Base-by-base conservation (phyloP, 1,284 basidiomycete genomes). In the Phaffia rhodozyma region DNA sequence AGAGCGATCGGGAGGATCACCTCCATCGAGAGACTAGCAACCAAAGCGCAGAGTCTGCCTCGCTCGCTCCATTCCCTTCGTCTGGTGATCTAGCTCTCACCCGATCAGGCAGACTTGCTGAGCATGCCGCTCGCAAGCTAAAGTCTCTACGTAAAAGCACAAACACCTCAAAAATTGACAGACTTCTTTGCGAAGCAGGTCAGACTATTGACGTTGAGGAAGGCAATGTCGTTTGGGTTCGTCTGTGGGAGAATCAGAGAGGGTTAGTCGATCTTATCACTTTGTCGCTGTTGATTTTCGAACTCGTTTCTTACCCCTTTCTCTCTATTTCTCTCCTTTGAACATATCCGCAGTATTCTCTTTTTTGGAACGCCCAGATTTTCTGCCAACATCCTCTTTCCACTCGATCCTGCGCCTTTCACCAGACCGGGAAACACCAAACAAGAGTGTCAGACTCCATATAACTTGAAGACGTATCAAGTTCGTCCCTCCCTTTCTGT, bases 361-460 rank as follows among this genome's bases (percentile, higher is more conserved):
- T 63, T 75, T 25, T 69, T 72, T 9, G 76, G 76, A 20, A 74
- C 70, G 60, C 70, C 74, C 1, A 71, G 73, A 67, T 77, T 75
- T 65, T 75, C 75, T 1, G 69, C 71, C 1, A 60, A 67, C 23
- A 67, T 70, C 1, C 70, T 77, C 7, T 70, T 76, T 5, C 76
- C 76, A 0, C 60, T 69, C 16, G 76, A 77, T 59, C 76, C 76
- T 0, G 71, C 72, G 6, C 56, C 72, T 1, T 77, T 69, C 66
- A 76, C 75, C 13, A 62, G 49, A 52, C 63, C 50, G 9, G 56
- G 49, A 21, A 25, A 61, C 61, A 55, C 68, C 58, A 32, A 60
- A 23, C 62, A 68, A 43, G 69, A 68, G 3, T 75, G 74, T 63
- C 70, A 72, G 25, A 76, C 76, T 5, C 71, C 69, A 1, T 77